These are phyloP conservation scores for Clonostachys solani DNA, from an alignment of 2,329 filamentous ascomycete genomes.

Conservation along the genomic window DNA sequence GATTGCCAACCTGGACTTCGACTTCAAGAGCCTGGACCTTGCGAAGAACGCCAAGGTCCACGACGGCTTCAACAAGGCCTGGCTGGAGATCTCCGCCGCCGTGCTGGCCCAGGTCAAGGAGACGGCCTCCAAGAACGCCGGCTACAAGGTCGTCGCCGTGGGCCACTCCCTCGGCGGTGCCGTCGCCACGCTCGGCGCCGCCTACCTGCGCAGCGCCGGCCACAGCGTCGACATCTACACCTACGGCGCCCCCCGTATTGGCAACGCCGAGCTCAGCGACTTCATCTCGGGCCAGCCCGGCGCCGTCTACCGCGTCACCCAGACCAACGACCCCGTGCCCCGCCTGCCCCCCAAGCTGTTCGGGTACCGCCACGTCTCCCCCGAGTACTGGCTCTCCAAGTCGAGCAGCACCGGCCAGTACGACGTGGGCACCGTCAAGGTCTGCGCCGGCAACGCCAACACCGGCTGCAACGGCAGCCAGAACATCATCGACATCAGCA, in stretches of 20 bases:
- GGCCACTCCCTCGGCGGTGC: slow-evolving; percentile 69
- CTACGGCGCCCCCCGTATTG: slow-evolving; percentile 63
- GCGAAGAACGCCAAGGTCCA: slow-evolving; percentile 44
- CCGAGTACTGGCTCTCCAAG: slow-evolving; percentile 61
- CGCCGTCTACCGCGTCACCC: slow-evolving; percentile 60
- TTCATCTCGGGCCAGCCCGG: slow-evolving; percentile 50
- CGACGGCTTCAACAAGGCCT: slow-evolving; percentile 55
- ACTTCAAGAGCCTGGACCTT: slow-evolving; percentile 18
- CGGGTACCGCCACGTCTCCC: slow-evolving; percentile 61
- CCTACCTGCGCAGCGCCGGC: slow-evolving; percentile 46
- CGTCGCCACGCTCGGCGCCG: slow-evolving; percentile 55
- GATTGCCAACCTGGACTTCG: slow-evolving; percentile 46
- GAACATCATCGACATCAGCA: too few relatives aligned
- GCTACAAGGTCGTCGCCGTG: slow-evolving; percentile 50
- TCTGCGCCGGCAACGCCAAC: slow-evolving; percentile 45
- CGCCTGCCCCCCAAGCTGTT: slow-evolving; percentile 58
- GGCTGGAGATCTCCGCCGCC: slow-evolving; percentile 42
- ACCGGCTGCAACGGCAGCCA: slow-evolving; percentile 45
- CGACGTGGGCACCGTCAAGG: slow-evolving; percentile 29
- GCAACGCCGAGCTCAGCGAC: slow-evolving; percentile 48
- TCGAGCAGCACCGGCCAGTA: slow-evolving; percentile 28
- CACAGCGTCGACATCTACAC: slow-evolving; percentile 53
- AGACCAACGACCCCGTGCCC: slow-evolving; percentile 63
- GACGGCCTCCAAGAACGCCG: slow-evolving; percentile 40
- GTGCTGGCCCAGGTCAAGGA: slow-evolving; percentile 36